These are phyloP conservation scores for Rhizopogon salebrosus DNA, from an alignment of 768 basidiomycete genomes.

Conservation along the genomic window DNA sequence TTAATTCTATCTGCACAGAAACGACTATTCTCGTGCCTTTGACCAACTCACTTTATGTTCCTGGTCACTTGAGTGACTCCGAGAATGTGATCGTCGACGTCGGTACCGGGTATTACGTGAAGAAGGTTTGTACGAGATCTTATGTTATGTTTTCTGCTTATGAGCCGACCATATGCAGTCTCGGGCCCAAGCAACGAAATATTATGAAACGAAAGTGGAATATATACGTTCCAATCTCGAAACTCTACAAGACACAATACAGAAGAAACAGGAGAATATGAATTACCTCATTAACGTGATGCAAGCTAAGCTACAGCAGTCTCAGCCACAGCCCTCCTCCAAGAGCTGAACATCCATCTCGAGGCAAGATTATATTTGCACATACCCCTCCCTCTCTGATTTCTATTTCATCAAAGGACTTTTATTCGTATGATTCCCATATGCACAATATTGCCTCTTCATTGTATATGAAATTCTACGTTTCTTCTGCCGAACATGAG, in stretches of 20 bases:
- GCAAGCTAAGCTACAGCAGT: slow-evolving; percentile 52
- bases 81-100: slow-evolving; percentile 92
- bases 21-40: slow-evolving; percentile 89
- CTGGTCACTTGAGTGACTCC: slow-evolving; percentile 78
- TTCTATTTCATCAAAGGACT: background rate
- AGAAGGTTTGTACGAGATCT: slow-evolving; percentile 58
- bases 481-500: background rate
- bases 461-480: background rate
- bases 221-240: slow-evolving; percentile 83
- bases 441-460: background rate
- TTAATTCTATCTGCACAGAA: slow-evolving; percentile 38
- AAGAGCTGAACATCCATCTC: background rate
- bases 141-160: background rate
- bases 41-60: slow-evolving; percentile 93
- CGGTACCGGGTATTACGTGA: slow-evolving; percentile 94
- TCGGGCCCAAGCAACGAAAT: slow-evolving; percentile 70
- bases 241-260: slow-evolving; percentile 81
- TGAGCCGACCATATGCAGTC: slow-evolving; percentile 47
- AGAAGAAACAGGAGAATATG: slow-evolving; percentile 88
- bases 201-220: slow-evolving; percentile 78
- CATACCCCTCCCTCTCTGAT: background rate
- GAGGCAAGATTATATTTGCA: background rate
- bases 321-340: slow-evolving; percentile 4
- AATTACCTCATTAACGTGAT: slow-evolving; percentile 68
- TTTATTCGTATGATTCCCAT: background rate